Evolutionary conservation across 108 stramenopile species (phyloP).

Genomic region (Schizochytrium sp.): DNA sequence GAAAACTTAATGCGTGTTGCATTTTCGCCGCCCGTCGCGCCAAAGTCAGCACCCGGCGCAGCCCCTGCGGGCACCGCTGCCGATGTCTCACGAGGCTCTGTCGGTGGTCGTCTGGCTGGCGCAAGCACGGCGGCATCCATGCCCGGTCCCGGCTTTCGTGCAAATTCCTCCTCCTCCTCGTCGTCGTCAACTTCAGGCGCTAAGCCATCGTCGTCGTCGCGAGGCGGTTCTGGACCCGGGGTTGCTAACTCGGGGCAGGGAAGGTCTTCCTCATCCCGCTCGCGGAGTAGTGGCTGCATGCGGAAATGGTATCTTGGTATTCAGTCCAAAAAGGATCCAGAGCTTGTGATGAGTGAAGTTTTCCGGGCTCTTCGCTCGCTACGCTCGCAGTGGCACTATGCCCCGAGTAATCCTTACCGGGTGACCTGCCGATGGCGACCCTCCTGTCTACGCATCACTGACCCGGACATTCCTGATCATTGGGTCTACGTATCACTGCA

Average conservation of each 20-base stretch:
- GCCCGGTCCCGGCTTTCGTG: conserved; percentile 40
- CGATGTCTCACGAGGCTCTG: background rate
- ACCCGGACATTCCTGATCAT: conserved; percentile 42
- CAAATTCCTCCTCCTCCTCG: background rate
- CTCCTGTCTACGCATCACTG: background rate
- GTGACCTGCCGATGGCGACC: conserved; percentile 84
- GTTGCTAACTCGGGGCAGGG: too few relatives aligned
- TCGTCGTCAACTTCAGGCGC: background rate
- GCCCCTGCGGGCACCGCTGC: background rate
- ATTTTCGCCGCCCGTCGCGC: background rate
- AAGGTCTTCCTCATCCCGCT: background rate
- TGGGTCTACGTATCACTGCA: conserved; percentile 76
- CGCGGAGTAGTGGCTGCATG: conserved; percentile 36
- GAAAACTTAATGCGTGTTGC: background rate
- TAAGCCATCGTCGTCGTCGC: too few relatives aligned
- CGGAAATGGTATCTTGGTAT: conserved; percentile 96
- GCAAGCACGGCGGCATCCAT: background rate
- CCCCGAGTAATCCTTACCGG: conserved; percentile 73
- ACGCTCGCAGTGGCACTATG: conserved; percentile 80
- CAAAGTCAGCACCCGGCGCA: background rate
- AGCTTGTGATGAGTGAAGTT: conserved; percentile 98
- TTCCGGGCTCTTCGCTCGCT: conserved; percentile 89
- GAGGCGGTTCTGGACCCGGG: too few relatives aligned
- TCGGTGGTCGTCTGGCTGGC: too few relatives aligned
- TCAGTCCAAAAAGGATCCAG: conserved; percentile 98